Percentiles rank a stretch among this genome's conserved stretches.
These are phyloP conservation scores for Phytophthora foliorum DNA, from an alignment of 352 stramenopile species.

Conservation along the genomic window DNA sequence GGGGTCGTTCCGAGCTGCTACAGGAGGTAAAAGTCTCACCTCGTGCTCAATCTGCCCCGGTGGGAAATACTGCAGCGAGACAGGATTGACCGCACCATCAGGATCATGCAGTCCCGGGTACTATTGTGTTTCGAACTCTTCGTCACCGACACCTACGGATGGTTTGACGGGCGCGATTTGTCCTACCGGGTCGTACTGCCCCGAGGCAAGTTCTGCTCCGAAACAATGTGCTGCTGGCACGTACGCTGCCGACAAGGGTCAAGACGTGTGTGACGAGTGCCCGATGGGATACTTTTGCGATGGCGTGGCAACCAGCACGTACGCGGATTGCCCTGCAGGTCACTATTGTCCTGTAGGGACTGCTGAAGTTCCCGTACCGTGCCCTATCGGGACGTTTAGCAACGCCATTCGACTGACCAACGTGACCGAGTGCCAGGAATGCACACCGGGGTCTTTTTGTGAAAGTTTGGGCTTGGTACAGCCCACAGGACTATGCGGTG, in stretches of 20 bases:
- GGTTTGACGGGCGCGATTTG: slow-evolving; percentile 56
- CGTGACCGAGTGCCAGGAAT: slow-evolving; percentile 47
- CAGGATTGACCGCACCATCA: slow-evolving; percentile 54
- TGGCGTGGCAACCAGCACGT: slow-evolving; percentile 49
- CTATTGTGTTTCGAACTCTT: slow-evolving; percentile 77
- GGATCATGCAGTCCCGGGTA: slow-evolving; percentile 81
- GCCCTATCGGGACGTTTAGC: slow-evolving; percentile 80
- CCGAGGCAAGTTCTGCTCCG: slow-evolving; percentile 51
- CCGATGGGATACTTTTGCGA: slow-evolving; percentile 79
- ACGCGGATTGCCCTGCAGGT: slow-evolving; percentile 53
- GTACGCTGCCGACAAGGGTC: slow-evolving; percentile 43
- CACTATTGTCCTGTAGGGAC: slow-evolving; percentile 64
- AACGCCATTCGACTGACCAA: slow-evolving; percentile 45
- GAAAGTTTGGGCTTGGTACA: slow-evolving; percentile 30
- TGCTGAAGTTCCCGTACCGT: slow-evolving; percentile 50
- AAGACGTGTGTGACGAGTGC: slow-evolving; percentile 48
- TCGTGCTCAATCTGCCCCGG: slow-evolving; percentile 80
- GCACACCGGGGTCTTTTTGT: slow-evolving; percentile 58
- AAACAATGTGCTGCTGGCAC: slow-evolving; percentile 56
- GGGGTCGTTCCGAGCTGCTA: slow-evolving; percentile 62
- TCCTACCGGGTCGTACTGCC: slow-evolving; percentile 71
- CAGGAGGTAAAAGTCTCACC: slow-evolving; percentile 55
- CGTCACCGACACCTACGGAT: slow-evolving; percentile 58
- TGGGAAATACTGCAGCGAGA: slow-evolving; percentile 61
- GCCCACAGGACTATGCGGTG: slow-evolving; percentile 50